A percentile compares a stretch with the other conserved stretches of the same genome.
These are phyloP conservation scores for Candida loeiensis DNA, from an alignment of 805 yeast species.

Conservation along the genomic window DNA sequence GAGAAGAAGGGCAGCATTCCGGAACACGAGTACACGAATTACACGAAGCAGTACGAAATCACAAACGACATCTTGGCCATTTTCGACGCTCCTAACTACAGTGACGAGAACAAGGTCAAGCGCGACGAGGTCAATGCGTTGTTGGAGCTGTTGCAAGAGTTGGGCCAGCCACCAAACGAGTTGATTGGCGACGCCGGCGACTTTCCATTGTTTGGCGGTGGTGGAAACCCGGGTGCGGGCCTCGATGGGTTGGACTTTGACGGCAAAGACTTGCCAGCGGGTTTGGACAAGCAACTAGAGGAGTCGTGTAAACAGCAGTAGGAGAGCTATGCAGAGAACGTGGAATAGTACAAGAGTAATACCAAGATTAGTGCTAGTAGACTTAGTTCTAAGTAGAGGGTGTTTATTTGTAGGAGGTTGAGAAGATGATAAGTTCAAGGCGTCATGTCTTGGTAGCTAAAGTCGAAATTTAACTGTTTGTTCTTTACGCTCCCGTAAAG, in stretches of 20 bases:
- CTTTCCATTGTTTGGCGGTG: constrained; percentile 44
- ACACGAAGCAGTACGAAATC: constrained; percentile 57
- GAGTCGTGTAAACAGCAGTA: constrained; percentile 51
- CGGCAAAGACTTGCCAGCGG: constrained; percentile 53
- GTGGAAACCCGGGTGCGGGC: constrained; percentile 11
- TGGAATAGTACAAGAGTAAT: not conserved
- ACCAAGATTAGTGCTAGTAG: too few relatives aligned
- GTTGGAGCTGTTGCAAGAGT: constrained; percentile 65
- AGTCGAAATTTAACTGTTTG: too few relatives aligned
- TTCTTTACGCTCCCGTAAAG: too few relatives aligned
- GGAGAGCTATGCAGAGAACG: not conserved
- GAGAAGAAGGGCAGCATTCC: constrained; percentile 45
- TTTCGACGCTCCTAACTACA: constrained; percentile 64
- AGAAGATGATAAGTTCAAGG: too few relatives aligned
- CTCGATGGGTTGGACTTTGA: constrained; percentile 42
- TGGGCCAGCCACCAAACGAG: constrained; percentile 80
- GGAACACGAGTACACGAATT: constrained; percentile 49
- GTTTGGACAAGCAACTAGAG: constrained; percentile 50
- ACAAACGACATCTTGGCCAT: constrained; percentile 58
- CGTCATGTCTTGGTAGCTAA: too few relatives aligned
- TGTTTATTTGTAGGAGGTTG: too few relatives aligned
- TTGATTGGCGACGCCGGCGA: constrained; percentile 57
- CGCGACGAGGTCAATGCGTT: constrained; percentile 52
- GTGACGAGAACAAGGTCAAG: constrained; percentile 43
- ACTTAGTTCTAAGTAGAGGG: too few relatives aligned